phyloP scores from a whole-genome alignment of 352 stramenopile species.

The Phytopythium helicoides region DNA sequence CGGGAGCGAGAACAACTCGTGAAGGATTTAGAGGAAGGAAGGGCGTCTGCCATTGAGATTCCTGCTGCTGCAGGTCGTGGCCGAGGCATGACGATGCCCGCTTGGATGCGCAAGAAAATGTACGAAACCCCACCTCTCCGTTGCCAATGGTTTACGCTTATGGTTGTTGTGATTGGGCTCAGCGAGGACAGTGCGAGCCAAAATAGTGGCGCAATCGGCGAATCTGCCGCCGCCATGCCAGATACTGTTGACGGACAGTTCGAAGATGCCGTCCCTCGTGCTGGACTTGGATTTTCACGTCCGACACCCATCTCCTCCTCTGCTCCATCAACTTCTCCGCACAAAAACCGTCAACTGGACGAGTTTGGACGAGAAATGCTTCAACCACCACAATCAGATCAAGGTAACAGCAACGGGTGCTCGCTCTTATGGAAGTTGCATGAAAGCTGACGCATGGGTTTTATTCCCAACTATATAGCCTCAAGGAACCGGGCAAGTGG shows the following conservation, averaged over 20 bases:
- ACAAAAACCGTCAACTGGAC: slow-evolving; percentile 9
- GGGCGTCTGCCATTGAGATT: slow-evolving; percentile 49
- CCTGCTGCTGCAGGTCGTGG: slow-evolving; percentile 62
- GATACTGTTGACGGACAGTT: slow-evolving; percentile 39
- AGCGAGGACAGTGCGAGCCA: slow-evolving; percentile 44
- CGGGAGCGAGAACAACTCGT: slow-evolving; percentile 65
- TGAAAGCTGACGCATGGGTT: too few relatives aligned
- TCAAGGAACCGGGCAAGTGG: slow-evolving; percentile 9
- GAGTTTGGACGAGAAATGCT: slow-evolving; percentile 28
- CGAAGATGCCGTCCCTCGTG: slow-evolving; percentile 40
- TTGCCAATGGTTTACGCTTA: background rate
- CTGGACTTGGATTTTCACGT: slow-evolving; percentile 28
- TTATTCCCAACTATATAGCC: background rate
- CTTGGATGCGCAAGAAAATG: slow-evolving; percentile 93
- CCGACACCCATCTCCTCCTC: background rate
- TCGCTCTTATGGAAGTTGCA: too few relatives aligned
- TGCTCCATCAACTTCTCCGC: background rate
- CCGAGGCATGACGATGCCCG: slow-evolving; percentile 88
- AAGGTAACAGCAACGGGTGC: slow-evolving; percentile 1
- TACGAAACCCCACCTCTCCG: slow-evolving; percentile 17
- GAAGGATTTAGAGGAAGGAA: slow-evolving; percentile 68
- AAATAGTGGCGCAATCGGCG: background rate
- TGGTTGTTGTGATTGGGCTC: slow-evolving; percentile 8
- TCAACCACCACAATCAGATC: background rate
- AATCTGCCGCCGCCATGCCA: background rate